phyloP scores from a whole-genome alignment of 2,329 filamentous ascomycete species.

The Aspergillus flavus region DNA sequence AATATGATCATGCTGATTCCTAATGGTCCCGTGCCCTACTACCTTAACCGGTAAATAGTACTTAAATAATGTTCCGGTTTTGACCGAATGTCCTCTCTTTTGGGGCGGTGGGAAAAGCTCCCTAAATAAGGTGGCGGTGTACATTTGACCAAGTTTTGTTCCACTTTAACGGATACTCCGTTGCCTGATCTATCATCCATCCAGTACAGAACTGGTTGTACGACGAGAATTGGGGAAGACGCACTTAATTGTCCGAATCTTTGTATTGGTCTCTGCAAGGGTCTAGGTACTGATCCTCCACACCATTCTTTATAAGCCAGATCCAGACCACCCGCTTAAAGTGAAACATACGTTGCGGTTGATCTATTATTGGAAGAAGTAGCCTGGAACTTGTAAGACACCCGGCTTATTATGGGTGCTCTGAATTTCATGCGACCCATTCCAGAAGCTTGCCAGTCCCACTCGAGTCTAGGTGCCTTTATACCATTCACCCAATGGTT shows the following conservation, averaged over 20 bases:
- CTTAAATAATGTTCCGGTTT: neutral
- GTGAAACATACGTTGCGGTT: neutral
- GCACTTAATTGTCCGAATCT: neutral
- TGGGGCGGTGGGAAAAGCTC: too few species aligned
- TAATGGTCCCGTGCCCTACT: too few species aligned
- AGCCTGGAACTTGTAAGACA: neutral
- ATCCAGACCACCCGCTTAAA: neutral
- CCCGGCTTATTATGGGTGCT: neutral
- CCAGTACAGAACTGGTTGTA: neutral
- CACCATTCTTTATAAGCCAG: neutral
- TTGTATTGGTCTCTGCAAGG: neutral
- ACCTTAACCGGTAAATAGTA: too few species aligned
- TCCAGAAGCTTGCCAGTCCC: neutral
- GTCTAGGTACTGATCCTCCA: neutral
- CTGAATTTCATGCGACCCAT: neutral
- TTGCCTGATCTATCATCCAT: neutral
- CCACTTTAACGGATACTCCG: too few species aligned
- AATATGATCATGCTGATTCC: too few species aligned
- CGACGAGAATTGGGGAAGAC: neutral
- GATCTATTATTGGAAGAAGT: neutral
- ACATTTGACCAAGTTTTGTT: neutral
- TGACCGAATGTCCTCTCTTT: too few species aligned
- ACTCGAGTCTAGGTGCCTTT: neutral
- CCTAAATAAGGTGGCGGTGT: neutral
- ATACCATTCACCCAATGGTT: slow-evolving; percentile 1